Percentiles rank a stretch among this genome's conserved stretches.
phyloP scores from a whole-genome alignment of 805 yeast genomes.

The Wickerhamomyces subpelliculosus region DNA sequence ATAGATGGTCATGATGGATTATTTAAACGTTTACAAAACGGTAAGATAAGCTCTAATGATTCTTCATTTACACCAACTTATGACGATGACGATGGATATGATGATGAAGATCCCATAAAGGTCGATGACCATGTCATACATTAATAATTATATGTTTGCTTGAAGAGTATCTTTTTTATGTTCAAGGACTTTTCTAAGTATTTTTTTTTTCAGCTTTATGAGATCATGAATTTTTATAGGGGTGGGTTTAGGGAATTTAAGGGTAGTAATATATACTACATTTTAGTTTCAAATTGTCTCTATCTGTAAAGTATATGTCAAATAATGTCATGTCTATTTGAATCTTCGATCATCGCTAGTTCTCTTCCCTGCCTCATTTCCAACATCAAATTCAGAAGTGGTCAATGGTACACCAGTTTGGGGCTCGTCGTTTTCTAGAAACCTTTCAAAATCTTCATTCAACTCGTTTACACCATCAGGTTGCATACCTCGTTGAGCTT shows the following conservation, averaged over 20 bases:
- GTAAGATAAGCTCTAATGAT: neutral
- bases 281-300: too few relatives aligned
- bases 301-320: too few relatives aligned
- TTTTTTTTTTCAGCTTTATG: too few relatives aligned
- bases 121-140: slow-evolving; percentile 8
- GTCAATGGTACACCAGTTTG: too few relatives aligned
- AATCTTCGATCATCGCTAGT: too few relatives aligned
- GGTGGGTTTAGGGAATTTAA: too few relatives aligned
- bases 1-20: neutral
- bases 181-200: too few relatives aligned
- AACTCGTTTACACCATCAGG: neutral
- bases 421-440: slow-evolving; percentile 4
- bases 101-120: slow-evolving; percentile 11
- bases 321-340: too few relatives aligned
- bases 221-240: too few relatives aligned
- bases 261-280: too few relatives aligned
- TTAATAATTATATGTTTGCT: neutral
- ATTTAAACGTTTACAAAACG: neutral
- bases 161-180: neutral
- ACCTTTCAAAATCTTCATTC: slow-evolving; percentile 13
- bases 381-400: neutral
- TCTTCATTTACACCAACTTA: neutral
- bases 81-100: neutral
- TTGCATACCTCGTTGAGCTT: slow-evolving; percentile 13
- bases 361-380: neutral